phyloP scores from a whole-genome alignment of 2,329 filamentous ascomycete genomes.

The Talaromyces sp. region DNA sequence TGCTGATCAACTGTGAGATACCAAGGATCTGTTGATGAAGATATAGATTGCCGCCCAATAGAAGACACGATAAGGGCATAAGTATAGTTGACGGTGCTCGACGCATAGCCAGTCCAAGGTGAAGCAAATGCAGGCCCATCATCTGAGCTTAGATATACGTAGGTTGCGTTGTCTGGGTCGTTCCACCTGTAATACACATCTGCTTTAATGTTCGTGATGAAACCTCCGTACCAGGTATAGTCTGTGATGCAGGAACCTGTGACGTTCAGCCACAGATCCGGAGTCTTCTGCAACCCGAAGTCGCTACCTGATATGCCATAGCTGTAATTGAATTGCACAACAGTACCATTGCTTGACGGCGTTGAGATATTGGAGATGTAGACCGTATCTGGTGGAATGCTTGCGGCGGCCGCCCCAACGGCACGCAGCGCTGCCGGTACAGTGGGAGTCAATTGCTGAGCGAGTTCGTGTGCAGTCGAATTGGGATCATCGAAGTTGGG shows the following conservation, averaged over 20 bases:
- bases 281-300: slow-evolving; percentile 8
- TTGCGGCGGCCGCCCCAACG: background rate
- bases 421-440: slow-evolving; percentile 10
- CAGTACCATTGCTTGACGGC: background rate
- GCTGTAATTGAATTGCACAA: slow-evolving; percentile 1
- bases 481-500: background rate
- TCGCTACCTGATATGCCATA: slow-evolving; percentile 10
- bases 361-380: background rate
- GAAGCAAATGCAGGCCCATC: background rate
- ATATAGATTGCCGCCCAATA: background rate
- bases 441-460: background rate
- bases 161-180: background rate
- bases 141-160: background rate
- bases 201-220: background rate
- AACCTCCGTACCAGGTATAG: slow-evolving; percentile 1
- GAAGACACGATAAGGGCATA: background rate
- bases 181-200: background rate
- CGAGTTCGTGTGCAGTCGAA: background rate
- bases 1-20: background rate
- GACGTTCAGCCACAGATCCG: slow-evolving; percentile 9
- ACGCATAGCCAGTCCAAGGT: background rate
- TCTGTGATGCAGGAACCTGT: slow-evolving; percentile 7
- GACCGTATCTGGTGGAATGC: slow-evolving; percentile 2
- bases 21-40: slow-evolving; percentile 2
- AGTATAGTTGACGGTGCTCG: background rate